These are phyloP conservation scores for Sclerotinia subarctica DNA, from an alignment of 2,329 filamentous ascomycete species.

Conservation along the genomic window DNA sequence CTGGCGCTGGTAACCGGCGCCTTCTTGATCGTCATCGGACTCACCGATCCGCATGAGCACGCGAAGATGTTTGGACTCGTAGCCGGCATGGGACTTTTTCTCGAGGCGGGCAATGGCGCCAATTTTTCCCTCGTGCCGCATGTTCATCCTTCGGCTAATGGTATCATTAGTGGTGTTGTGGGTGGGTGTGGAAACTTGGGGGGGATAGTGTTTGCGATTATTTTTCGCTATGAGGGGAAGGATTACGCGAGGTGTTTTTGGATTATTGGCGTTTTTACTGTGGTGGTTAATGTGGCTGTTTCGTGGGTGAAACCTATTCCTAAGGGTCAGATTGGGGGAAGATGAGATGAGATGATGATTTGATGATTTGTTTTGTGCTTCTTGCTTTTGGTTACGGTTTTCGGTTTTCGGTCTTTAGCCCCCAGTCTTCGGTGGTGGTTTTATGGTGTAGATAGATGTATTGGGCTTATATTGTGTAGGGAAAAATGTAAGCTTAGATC, in stretches of 20 bases:
- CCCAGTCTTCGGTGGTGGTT: too few species aligned
- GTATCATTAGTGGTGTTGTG: conserved; percentile 69
- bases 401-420: too few species aligned
- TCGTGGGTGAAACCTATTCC: conserved; percentile 60
- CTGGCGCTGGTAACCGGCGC: conserved; percentile 55
- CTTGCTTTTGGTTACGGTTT: background rate
- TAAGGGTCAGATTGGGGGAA: conserved; percentile 50
- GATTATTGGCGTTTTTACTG: conserved; percentile 76
- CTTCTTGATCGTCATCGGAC: conserved; percentile 61
- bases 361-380: background rate
- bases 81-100: conserved; percentile 73
- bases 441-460: background rate
- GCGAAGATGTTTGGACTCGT: conserved; percentile 73
- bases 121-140: conserved; percentile 87
- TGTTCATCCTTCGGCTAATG: conserved; percentile 76
- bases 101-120: conserved; percentile 80
- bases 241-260: conserved; percentile 71
- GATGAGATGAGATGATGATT: conserved; percentile 13
- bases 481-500: background rate
- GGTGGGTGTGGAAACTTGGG: conserved; percentile 82
- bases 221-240: conserved; percentile 67
- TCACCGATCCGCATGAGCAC: conserved; percentile 58
- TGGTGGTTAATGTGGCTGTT: conserved; percentile 65
- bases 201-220: conserved; percentile 78
- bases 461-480: background rate